A percentile compares a stretch with the other conserved stretches of the same genome.
These are phyloP conservation scores for Magnaporthales sp. DNA, from an alignment of 2,329 filamentous ascomycete genomes.

Conservation along the genomic window DNA sequence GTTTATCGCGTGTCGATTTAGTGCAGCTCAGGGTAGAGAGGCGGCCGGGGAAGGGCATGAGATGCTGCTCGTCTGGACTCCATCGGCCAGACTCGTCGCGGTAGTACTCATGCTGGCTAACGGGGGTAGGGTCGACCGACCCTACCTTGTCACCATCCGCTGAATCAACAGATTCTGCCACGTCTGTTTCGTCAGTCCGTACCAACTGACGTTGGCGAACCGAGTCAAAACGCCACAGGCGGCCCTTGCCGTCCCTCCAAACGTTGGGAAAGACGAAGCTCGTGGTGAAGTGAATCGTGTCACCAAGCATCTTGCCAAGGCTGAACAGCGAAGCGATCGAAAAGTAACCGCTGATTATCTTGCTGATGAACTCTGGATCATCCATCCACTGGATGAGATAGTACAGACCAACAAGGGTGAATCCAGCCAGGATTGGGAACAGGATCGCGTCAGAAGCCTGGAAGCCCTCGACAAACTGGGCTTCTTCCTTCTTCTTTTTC, in stretches of 20 bases:
- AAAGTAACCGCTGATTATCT: conserved; percentile 77
- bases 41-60: conserved; percentile 29
- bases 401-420: conserved; percentile 66
- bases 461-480: conserved; percentile 52
- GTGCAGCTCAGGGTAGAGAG: conserved; percentile 22
- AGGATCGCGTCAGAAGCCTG: conserved; percentile 73
- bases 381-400: conserved; percentile 83
- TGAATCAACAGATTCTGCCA: conserved; percentile 12
- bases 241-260: conserved; percentile 43
- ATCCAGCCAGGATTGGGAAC: conserved; percentile 71
- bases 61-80: conserved; percentile 19
- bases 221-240: conserved; percentile 36
- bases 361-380: conserved; percentile 73
- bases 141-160: not conserved
- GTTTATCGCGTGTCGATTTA: conserved; percentile 14
- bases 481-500: conserved; percentile 37
- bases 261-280: conserved; percentile 66
- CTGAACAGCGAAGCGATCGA: conserved; percentile 71
- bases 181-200: conserved; percentile 8
- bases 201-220: conserved; percentile 26
- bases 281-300: conserved; percentile 54
- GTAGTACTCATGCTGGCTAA: not conserved
- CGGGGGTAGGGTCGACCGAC: not conserved
- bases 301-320: conserved; percentile 64
- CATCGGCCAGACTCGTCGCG: conserved; percentile 9